Conservation (phyloP, 306 rosid genomes). For the Castanopsis chinensis region DNA sequence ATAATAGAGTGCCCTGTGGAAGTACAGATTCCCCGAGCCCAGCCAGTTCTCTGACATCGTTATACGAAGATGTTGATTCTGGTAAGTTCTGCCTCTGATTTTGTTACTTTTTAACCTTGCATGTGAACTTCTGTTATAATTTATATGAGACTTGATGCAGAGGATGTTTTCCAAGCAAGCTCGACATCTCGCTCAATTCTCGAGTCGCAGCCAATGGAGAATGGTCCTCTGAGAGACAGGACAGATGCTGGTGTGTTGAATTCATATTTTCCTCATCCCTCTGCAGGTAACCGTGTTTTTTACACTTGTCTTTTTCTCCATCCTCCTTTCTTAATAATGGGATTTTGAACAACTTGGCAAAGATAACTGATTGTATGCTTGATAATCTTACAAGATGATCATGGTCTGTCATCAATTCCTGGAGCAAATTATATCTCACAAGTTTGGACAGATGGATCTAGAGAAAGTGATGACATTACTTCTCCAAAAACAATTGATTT, state of each 20-base stretch:
- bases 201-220: slow-evolving; percentile 32
- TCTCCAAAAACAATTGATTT: slow-evolving; percentile 46
- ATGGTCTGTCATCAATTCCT: slow-evolving; percentile 50
- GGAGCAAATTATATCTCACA: slow-evolving; percentile 46
- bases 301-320: neutral
- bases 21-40: slow-evolving; percentile 69
- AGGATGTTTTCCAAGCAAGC: slow-evolving; percentile 47
- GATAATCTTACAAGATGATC: slow-evolving; percentile 38
- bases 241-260: slow-evolving; percentile 32
- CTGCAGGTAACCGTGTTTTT: slow-evolving; percentile 29
- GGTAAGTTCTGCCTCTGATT: slow-evolving; percentile 46
- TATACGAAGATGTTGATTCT: slow-evolving; percentile 83
- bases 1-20: slow-evolving; percentile 50
- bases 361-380: slow-evolving; percentile 8
- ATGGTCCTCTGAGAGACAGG: slow-evolving; percentile 34
- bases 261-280: slow-evolving; percentile 32
- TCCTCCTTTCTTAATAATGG: slow-evolving; percentile 6
- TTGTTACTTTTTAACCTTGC: slow-evolving; percentile 14
- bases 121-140: slow-evolving; percentile 7
- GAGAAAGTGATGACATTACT: slow-evolving; percentile 34
- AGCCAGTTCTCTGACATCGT: slow-evolving; percentile 57
- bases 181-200: slow-evolving; percentile 37
- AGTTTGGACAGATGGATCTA: slow-evolving; percentile 38
- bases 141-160: slow-evolving; percentile 32
- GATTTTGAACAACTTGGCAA: slow-evolving; percentile 24